A percentile compares a stretch with the other conserved stretches of the same genome.
These are phyloP conservation scores for Terfezia boudieri DNA, from an alignment of 495 filamentous ascomycete species.

Conservation along the genomic window DNA sequence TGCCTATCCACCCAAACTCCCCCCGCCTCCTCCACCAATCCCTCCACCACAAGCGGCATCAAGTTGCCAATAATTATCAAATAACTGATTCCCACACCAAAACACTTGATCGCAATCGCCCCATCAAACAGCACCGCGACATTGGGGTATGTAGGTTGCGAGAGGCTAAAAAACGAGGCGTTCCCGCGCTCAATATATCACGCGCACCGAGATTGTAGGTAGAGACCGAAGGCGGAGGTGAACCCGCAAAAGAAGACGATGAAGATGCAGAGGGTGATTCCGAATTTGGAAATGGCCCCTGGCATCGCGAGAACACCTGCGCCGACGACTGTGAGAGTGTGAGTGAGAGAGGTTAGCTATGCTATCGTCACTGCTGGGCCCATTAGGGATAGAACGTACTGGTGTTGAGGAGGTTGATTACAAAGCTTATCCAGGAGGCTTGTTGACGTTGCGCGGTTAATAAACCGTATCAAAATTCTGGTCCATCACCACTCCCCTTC, in stretches of 20 bases:
- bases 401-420: conserved; percentile 89
- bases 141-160: conserved; percentile 90
- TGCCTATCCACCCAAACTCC: conserved; percentile 52
- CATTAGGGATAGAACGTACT: conserved; percentile 29
- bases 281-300: conserved; percentile 77
- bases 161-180: conserved; percentile 74
- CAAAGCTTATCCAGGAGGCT: conserved; percentile 74
- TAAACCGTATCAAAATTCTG: no score
- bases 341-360: conserved; percentile 2
- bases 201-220: conserved; percentile 79
- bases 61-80: conserved; percentile 96
- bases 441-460: no score
- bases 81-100: conserved; percentile 91
- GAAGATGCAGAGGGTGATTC: conserved; percentile 54
- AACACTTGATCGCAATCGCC: conserved; percentile 94
- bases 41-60: conserved; percentile 82
- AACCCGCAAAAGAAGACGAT: conserved; percentile 79
- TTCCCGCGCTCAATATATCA: conserved; percentile 71
- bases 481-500: no score
- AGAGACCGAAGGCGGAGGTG: conserved; percentile 78
- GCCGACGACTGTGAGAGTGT: conserved; percentile 54
- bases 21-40: conserved; percentile 36
- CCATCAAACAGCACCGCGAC: conserved; percentile 88
- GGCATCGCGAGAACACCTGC: conserved; percentile 92
- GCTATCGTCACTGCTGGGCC: background rate